Percentiles rank a stretch among this genome's conserved stretches.
Evolutionary conservation across 768 basidiomycete species (phyloP).

Genomic region (Chlorophyllum brunneum): DNA sequence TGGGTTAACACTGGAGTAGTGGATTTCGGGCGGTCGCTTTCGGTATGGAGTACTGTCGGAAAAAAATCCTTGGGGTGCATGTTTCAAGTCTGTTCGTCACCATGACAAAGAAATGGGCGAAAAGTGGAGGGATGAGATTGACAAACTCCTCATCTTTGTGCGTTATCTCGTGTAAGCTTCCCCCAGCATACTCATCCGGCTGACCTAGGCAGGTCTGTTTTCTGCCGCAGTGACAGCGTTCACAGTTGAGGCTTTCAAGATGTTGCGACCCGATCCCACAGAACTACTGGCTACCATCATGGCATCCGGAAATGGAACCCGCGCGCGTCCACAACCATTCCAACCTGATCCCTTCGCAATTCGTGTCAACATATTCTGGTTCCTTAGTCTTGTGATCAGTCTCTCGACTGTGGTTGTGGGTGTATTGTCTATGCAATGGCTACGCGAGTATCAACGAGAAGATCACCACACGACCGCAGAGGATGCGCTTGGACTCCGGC

Average conservation of each 20-base stretch:
- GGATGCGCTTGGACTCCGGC: constrained; percentile 18
- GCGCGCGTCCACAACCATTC: not conserved
- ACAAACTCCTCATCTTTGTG: constrained; percentile 14
- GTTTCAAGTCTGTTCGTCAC: constrained; percentile 1
- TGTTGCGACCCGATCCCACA: constrained; percentile 19
- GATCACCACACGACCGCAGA: constrained; percentile 10
- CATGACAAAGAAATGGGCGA: constrained; percentile 13
- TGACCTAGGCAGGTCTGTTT: constrained; percentile 23
- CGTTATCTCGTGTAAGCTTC: not conserved
- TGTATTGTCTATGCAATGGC: constrained; percentile 20
- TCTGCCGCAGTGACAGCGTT: constrained; percentile 24
- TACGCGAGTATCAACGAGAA: constrained; percentile 18
- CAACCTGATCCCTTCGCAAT: constrained; percentile 6
- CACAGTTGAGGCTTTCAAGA: constrained; percentile 20
- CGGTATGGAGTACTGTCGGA: not conserved
- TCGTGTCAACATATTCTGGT: constrained; percentile 17
- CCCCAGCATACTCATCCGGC: not conserved
- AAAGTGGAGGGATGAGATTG: constrained; percentile 15
- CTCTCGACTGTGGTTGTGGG: constrained; percentile 16
- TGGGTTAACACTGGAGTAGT: no score
- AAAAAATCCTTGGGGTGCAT: constrained; percentile 3
- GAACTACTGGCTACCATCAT: constrained; percentile 14
- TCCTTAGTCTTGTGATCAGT: constrained; percentile 16
- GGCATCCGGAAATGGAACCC: constrained; percentile 8
- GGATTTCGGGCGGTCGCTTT: constrained; percentile 1